Evolutionary conservation across 441 rosid genomes (phyloP), one percentile per base, ranked within the genome.

Genomic region (Bocquillonia castaneifolia): DNA sequence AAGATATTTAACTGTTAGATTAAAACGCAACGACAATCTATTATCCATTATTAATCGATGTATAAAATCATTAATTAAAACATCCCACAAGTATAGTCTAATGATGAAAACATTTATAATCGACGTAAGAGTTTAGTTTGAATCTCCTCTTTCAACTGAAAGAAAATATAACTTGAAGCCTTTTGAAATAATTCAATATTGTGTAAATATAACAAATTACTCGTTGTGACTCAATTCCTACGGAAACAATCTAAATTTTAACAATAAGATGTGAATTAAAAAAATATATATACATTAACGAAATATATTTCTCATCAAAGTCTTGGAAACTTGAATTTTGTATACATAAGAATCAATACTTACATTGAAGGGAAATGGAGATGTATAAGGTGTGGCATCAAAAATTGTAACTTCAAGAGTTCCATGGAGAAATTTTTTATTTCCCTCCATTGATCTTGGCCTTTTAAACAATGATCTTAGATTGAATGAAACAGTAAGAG

Each of bases 371-470:
- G 93, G 90, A 81, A 85, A 86, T 61, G 85, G 40, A 23, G 92
- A 81, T n/a, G 65, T 52, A 64, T 70, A 80, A 47, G 90, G 85
- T 32, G 97, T 90, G 52, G 97, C 92, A 68, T 88, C 83, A 67
- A 90, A 90, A 50, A 92, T 84, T 62, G 92, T 84, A 51, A 76
- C 86, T 83, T 93, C 98, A 54, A 93, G 84, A 62, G 97, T 93
- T 72, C 98, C 98, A 74, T 93, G 97, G 60, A 93, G 83, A 65
- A 82, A 85, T 68, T 75, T 81, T 29, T 58, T 74, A 48, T 74
- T 77, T 34, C 74, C 79, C 52, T 82, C 89, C 88, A 78, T 77
- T 76, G 73, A 66, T 73, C 6, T 71, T 42, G 62, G 28, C 42
- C 72, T 54, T 59, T 53, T 0, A 47, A 29, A n/a, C 3, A 56